These are phyloP conservation scores for Rhodomyrtus tomentosa DNA, from an alignment of 345 rosid genomes.

Conservation along the genomic window DNA sequence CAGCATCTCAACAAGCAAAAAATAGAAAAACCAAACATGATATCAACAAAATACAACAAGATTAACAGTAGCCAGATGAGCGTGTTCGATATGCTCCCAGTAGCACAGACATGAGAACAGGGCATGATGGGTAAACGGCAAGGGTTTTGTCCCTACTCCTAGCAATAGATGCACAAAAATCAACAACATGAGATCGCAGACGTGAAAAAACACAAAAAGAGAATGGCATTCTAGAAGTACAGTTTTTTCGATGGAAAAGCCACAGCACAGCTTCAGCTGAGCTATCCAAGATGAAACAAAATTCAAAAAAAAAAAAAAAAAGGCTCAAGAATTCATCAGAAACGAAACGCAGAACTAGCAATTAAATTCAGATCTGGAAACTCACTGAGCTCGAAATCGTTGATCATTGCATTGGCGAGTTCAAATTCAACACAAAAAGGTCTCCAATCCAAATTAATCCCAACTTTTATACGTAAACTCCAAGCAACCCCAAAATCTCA, in stretches of 20 bases:
- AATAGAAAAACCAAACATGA: not conserved
- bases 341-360: not conserved
- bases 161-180: not conserved
- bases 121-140: not conserved
- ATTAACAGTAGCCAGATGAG: not conserved
- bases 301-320: not conserved
- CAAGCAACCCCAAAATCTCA: not conserved
- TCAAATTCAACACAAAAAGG: not conserved
- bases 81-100: not conserved
- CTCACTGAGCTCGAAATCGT: not conserved
- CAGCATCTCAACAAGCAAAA: not conserved
- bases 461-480: not conserved
- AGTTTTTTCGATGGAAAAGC: not conserved
- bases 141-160: not conserved
- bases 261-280: not conserved
- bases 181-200: not conserved
- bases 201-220: not conserved
- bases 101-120: not conserved
- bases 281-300: not conserved
- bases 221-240: not conserved
- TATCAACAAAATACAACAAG: not conserved
- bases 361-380: not conserved
- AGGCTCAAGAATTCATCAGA: not conserved
- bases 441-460: not conserved
- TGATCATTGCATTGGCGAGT: not conserved